These are phyloP conservation scores for Hagleromyces aurorensis DNA, from an alignment of 805 yeast species.

Conservation along the genomic window DNA sequence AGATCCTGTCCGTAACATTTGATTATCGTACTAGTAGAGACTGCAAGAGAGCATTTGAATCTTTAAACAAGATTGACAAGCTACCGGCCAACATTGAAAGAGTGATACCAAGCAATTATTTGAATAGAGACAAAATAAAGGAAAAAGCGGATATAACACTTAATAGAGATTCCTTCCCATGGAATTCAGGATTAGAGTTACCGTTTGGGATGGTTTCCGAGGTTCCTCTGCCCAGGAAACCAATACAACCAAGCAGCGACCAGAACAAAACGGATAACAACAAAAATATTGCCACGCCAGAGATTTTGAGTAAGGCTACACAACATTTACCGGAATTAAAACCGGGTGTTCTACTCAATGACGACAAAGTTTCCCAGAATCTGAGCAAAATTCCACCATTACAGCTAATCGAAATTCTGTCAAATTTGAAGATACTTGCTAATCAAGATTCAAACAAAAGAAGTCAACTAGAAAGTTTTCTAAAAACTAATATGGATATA, in stretches of 20 bases:
- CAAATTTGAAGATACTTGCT: slow-evolving; percentile 54
- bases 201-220: slow-evolving; percentile 31
- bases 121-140: slow-evolving; percentile 5
- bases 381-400: slow-evolving; percentile 62
- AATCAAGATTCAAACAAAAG: slow-evolving; percentile 39
- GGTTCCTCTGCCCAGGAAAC: slow-evolving; percentile 29
- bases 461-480: slow-evolving; percentile 46
- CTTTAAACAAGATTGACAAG: slow-evolving; percentile 21
- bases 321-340: slow-evolving; percentile 45
- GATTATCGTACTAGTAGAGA: slow-evolving; percentile 23
- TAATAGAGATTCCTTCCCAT: slow-evolving; percentile 29
- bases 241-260: slow-evolving; percentile 10
- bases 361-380: slow-evolving; percentile 54
- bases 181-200: slow-evolving; percentile 24
- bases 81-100: slow-evolving; percentile 24
- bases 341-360: slow-evolving; percentile 38
- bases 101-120: slow-evolving; percentile 21
- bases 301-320: slow-evolving; percentile 45
- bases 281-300: slow-evolving; percentile 35
- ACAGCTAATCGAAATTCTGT: slow-evolving; percentile 57
- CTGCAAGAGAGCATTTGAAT: slow-evolving; percentile 22
- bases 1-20: slow-evolving; percentile 34
- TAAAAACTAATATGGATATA: slow-evolving; percentile 44
- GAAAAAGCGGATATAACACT: slow-evolving; percentile 14
- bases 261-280: slow-evolving; percentile 2